phyloP scores from a whole-genome alignment of 2,329 filamentous ascomycete genomes.

The Arthrobotrys musiformis region DNA sequence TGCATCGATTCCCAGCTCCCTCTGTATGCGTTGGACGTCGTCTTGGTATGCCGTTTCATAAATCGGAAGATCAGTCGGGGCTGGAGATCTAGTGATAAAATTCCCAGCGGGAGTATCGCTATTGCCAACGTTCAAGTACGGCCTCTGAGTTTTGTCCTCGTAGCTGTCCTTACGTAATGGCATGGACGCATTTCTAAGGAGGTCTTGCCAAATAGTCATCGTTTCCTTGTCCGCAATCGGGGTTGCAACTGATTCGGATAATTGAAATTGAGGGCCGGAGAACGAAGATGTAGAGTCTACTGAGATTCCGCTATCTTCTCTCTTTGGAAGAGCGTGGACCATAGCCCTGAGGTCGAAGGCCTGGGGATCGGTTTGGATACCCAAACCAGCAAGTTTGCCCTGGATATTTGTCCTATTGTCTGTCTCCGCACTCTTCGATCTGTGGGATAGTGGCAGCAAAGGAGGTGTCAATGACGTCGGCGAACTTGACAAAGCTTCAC shows the following conservation, averaged over 20 bases:
- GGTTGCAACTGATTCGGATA: constrained; percentile 60
- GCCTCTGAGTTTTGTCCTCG: constrained; percentile 55
- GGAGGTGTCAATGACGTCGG: constrained; percentile 35
- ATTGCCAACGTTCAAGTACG: constrained; percentile 61
- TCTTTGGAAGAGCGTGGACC: constrained; percentile 54
- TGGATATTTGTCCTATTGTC: constrained; percentile 67
- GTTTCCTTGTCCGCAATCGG: constrained; percentile 62
- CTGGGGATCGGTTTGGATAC: constrained; percentile 66
- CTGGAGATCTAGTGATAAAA: constrained; percentile 83
- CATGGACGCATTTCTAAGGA: constrained; percentile 71
- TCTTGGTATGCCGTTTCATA: constrained; percentile 88
- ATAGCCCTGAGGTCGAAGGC: constrained; percentile 55
- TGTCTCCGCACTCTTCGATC: constrained; percentile 67
- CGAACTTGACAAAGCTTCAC: constrained; percentile 42
- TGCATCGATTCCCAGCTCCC: constrained; percentile 65
- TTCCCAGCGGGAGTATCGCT: constrained; percentile 61
- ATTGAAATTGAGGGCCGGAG: constrained; percentile 62
- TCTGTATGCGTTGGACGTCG: constrained; percentile 78
- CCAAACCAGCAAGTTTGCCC: constrained; percentile 67
- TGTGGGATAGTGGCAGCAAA: constrained; percentile 34
- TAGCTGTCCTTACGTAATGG: constrained; percentile 59
- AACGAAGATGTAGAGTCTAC: background rate
- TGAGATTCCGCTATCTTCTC: constrained; percentile 56
- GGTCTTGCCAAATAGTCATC: constrained; percentile 76
- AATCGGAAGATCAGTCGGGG: constrained; percentile 83